Percentiles rank a stretch among this genome's conserved stretches.
Evolutionary conservation across 2,329 filamentous ascomycete genomes (phyloP).

Genomic region (Cordyceps cicadae): DNA sequence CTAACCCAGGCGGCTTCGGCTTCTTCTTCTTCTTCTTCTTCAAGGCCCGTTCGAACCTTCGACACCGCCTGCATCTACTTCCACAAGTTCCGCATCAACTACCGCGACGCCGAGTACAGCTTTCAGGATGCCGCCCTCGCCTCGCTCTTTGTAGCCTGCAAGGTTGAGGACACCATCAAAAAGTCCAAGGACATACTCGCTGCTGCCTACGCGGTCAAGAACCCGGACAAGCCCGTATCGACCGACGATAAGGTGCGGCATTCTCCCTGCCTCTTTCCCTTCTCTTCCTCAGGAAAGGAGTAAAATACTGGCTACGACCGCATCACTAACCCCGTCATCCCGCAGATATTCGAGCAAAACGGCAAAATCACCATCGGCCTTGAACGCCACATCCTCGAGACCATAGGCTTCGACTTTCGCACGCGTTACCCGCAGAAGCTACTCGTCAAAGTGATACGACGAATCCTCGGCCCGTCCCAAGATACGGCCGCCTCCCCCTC

Average conservation of each 20-base stretch:
- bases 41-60: constrained; percentile 79
- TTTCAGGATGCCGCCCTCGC: constrained; percentile 81
- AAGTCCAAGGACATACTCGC: constrained; percentile 91
- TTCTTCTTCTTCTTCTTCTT: not conserved
- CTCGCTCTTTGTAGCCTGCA: constrained; percentile 85
- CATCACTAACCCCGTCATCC: not conserved
- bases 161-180: constrained; percentile 96
- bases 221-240: constrained; percentile 56
- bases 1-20: not conserved
- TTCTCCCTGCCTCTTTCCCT: not conserved
- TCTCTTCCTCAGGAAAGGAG: not conserved
- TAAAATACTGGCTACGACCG: not conserved
- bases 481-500: constrained; percentile 20
- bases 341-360: constrained; percentile 67
- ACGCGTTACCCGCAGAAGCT: constrained; percentile 80
- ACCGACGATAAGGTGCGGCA: constrained; percentile 69
- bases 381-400: constrained; percentile 87
- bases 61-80: constrained; percentile 89
- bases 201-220: constrained; percentile 79
- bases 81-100: constrained; percentile 82
- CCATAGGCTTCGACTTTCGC: constrained; percentile 87
- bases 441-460: constrained; percentile 68
- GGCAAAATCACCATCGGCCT: constrained; percentile 79
- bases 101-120: constrained; percentile 79
- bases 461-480: constrained; percentile 35